These are phyloP conservation scores for Prunus campanulata DNA, from an alignment of 306 rosid genomes.

Conservation along the genomic window DNA sequence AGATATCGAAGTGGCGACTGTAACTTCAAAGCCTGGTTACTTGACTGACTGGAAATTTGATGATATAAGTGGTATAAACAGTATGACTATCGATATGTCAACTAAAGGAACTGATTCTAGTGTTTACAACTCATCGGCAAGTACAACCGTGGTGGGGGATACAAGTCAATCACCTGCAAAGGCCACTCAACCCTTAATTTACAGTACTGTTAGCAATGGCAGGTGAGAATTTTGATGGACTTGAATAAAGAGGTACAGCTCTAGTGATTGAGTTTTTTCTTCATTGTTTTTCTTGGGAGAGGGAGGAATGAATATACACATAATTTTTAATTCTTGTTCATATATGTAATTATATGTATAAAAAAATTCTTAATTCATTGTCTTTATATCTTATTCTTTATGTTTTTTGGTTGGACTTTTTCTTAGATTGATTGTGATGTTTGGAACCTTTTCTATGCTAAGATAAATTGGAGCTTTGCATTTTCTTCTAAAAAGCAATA, in stretches of 20 bases:
- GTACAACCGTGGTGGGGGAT: constrained; percentile 33
- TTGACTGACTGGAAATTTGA: constrained; percentile 64
- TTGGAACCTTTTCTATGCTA: no score
- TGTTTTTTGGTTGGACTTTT: no score
- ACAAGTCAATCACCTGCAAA: constrained; percentile 17
- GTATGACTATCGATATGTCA: constrained; percentile 19
- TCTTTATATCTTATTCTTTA: no score
- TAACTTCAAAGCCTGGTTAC: constrained; percentile 61
- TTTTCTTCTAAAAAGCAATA: no score
- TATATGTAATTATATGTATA: no score
- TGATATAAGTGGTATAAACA: constrained; percentile 27
- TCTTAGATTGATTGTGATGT: no score
- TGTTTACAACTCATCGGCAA: constrained; percentile 24
- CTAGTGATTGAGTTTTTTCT: not conserved
- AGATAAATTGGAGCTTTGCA: no score
- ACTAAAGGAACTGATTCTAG: constrained; percentile 30
- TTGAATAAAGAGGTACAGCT: not conserved
- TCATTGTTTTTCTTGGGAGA: not conserved
- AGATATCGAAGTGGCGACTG: constrained; percentile 51
- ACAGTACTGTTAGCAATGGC: constrained; percentile 24
- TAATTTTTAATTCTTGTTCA: not conserved
- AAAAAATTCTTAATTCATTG: not conserved
- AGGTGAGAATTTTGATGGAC: constrained; percentile 21
- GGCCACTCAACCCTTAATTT: constrained; percentile 29
- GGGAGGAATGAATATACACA: not conserved